phyloP scores from a whole-genome alignment of 83 land plant species.

The Picea abies region DNA sequence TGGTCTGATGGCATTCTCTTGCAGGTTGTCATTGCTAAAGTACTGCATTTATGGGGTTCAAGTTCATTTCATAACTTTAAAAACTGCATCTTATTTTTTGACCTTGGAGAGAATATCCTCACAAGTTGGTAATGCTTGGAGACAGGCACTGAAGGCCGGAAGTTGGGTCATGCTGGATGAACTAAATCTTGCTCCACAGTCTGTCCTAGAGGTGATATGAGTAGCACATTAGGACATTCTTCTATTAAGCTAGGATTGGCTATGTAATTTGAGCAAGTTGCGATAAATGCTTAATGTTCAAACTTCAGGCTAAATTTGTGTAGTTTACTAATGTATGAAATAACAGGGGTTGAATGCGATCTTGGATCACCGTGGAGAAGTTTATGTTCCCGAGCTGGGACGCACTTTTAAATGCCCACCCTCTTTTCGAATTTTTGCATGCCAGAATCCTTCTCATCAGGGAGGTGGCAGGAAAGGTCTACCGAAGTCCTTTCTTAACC shows the following conservation, averaged over 20 bases:
- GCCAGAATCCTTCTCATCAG: conserved; percentile 95
- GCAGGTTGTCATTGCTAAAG: conserved; percentile 57
- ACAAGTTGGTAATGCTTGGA: conserved; percentile 3
- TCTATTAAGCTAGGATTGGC: background rate
- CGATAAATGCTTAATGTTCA: background rate
- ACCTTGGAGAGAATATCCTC: background rate
- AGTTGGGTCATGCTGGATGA: conserved; percentile 97
- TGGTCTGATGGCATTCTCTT: conserved; percentile 99
- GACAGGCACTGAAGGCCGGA: conserved; percentile 90
- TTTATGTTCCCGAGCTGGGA: conserved; percentile 93
- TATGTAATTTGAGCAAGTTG: background rate
- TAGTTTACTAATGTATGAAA: background rate
- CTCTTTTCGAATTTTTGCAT: conserved; percentile 93
- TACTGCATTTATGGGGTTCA: background rate
- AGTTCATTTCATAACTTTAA: background rate
- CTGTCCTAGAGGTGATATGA: conserved; percentile 81
- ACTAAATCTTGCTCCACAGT: conserved; percentile 97
- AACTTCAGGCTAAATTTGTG: background rate
- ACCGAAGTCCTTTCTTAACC: conserved; percentile 95
- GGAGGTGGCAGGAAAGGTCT: conserved; percentile 99
- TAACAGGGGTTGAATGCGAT: conserved; percentile 94
- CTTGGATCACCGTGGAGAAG: conserved; percentile 96
- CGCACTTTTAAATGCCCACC: conserved; percentile 80
- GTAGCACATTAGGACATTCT: background rate
- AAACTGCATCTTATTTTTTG: background rate